Conservation (phyloP, 495 filamentous ascomycete genomes). For the Aspergillus sparsus region DNA sequence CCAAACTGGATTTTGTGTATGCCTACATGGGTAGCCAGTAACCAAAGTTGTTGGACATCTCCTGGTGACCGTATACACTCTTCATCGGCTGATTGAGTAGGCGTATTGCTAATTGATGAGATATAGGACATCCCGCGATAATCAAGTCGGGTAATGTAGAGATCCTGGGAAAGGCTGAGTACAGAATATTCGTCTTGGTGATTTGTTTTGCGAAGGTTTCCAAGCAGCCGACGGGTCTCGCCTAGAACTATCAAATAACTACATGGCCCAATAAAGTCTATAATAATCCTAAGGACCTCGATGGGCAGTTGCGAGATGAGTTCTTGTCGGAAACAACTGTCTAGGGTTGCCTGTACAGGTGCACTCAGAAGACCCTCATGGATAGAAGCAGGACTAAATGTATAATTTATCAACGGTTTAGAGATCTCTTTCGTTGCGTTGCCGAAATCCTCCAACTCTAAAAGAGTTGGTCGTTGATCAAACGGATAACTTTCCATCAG, state of each 20-base stretch:
- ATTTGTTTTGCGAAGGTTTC: background rate
- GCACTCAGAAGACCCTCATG: background rate
- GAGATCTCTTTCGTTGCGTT: background rate
- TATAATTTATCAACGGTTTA: background rate
- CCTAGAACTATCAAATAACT: background rate
- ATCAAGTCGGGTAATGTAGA: constrained; percentile 1
- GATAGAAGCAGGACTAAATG: background rate
- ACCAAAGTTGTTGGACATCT: background rate
- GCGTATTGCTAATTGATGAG: background rate
- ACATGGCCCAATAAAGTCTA: constrained; percentile 1
- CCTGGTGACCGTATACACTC: background rate
- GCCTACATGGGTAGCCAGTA: background rate
- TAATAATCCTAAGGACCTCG: background rate
- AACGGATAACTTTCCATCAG: constrained; percentile 2
- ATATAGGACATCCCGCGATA: constrained; percentile 1
- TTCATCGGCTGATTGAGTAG: background rate
- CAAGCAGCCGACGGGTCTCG: constrained; percentile 2
- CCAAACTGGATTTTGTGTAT: constrained; percentile 1
- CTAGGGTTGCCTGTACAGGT: background rate
- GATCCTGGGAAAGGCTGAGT: constrained; percentile 2
- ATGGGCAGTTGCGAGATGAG: background rate
- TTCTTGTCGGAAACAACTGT: background rate
- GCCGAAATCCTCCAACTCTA: background rate
- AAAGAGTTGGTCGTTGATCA: background rate
- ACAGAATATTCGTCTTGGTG: background rate